Conservation (phyloP, 1,284 basidiomycete species). For the Earliella scabrosa region DNA sequence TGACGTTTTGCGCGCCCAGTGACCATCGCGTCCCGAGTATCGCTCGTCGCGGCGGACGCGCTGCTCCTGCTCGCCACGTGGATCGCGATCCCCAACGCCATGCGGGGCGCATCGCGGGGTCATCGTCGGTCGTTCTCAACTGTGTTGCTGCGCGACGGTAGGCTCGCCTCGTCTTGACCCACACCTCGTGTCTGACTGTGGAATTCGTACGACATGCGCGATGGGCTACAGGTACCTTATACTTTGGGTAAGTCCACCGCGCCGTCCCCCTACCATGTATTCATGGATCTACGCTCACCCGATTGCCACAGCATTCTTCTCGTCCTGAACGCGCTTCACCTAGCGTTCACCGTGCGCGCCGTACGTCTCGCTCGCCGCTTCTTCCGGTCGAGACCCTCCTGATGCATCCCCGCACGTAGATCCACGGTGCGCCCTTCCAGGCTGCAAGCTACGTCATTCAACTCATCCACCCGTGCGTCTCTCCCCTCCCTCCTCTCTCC, state of each 20-base stretch:
- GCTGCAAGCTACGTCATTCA: not conserved
- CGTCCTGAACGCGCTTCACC: not conserved
- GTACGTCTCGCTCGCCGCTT: not conserved
- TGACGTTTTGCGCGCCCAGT: not conserved
- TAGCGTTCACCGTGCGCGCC: not conserved
- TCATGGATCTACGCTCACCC: not conserved
- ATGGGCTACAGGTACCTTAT: too few species aligned
- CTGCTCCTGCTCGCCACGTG: slow-evolving; percentile 4
- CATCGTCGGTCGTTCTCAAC: not conserved
- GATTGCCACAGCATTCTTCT: not conserved
- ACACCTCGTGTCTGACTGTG: not conserved
- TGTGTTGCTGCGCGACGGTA: not conserved
- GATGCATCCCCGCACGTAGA: not conserved
- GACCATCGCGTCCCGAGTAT: not conserved
- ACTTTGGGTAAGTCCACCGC: too few species aligned
- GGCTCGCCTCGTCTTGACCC: not conserved
- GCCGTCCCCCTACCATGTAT: not conserved
- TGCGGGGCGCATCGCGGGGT: not conserved
- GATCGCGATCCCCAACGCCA: not conserved
- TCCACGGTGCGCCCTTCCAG: not conserved
- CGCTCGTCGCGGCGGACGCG: not conserved
- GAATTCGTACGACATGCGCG: too few species aligned
- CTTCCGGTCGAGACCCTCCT: not conserved
- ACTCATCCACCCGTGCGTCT: slow-evolving; percentile 6
- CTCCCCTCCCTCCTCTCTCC: not conserved